Percentiles rank a stretch among this genome's conserved stretches.
phyloP scores from a whole-genome alignment of 106 monocot genomes.

The Hemerocallis citrina region DNA sequence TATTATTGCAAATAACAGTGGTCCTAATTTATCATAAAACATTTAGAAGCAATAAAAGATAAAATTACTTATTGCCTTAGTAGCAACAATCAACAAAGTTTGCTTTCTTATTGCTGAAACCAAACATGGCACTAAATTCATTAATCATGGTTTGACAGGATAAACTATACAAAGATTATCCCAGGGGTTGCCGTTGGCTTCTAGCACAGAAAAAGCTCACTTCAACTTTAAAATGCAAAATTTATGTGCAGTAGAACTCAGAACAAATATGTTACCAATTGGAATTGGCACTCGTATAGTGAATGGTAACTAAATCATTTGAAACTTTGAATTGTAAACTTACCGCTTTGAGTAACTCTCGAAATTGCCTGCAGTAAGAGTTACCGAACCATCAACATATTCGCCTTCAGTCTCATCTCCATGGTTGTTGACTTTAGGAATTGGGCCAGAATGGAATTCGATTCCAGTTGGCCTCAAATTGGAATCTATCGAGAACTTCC shows the following conservation, averaged over 20 bases:
- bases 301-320: not conserved
- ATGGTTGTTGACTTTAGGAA: conserved; percentile 78
- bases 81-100: too few species aligned
- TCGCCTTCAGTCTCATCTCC: conserved; percentile 86
- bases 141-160: too few species aligned
- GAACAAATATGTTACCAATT: not conserved
- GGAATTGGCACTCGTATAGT: not conserved
- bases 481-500: conserved; percentile 91
- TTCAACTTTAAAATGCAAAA: not conserved
- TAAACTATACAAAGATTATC: too few species aligned
- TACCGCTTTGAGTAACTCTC: conserved; percentile 79
- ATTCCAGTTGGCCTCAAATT: conserved; percentile 75
- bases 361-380: conserved; percentile 58
- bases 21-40: too few species aligned
- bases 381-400: conserved; percentile 50
- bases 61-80: too few species aligned
- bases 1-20: too few species aligned
- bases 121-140: too few species aligned
- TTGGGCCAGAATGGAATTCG: conserved; percentile 80
- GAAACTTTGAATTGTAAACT: conserved; percentile 13
- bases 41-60: too few species aligned
- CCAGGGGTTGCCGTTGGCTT: too few species aligned
- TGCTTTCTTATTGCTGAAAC: too few species aligned
- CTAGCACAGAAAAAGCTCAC: not conserved
- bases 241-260: not conserved